phyloP scores from a whole-genome alignment of 257 asterid species.

The Orobanche coerulescens region DNA sequence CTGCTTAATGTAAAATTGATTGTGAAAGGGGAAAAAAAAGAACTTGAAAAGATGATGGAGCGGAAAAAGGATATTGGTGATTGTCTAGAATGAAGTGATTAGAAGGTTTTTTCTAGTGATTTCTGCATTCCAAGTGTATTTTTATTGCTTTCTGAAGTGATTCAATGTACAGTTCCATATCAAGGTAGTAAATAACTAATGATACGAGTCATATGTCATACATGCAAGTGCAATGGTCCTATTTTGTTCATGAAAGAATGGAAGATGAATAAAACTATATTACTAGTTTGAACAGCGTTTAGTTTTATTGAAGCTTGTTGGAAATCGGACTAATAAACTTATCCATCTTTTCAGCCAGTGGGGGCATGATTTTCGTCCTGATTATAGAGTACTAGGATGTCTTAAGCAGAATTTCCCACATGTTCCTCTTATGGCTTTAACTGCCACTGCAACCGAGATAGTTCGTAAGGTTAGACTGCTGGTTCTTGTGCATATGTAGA shows the following conservation, averaged over 20 bases:
- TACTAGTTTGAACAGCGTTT: conserved; percentile 3
- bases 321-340: conserved; percentile 3
- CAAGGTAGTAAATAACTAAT: background rate
- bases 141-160: background rate
- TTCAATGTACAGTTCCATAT: background rate
- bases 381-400: conserved; percentile 85
- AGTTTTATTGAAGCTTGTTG: conserved; percentile 10
- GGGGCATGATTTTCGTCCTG: conserved; percentile 99
- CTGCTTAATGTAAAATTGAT: conserved; percentile 3
- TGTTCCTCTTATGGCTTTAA: conserved; percentile 93
- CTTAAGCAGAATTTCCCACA: conserved; percentile 83
- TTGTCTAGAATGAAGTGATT: background rate
- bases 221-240: conserved; percentile 6
- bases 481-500: conserved; percentile 14
- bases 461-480: conserved; percentile 69
- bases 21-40: background rate
- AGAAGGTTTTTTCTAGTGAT: background rate
- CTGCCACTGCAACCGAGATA: conserved; percentile 86
- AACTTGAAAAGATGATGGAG: background rate
- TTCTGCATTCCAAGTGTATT: background rate
- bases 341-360: conserved; percentile 65
- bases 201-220: background rate
- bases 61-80: background rate
- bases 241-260: background rate
- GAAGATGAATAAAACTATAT: conserved; percentile 8